A percentile compares a stretch with the other conserved stretches of the same genome.
phyloP scores from a whole-genome alignment of 78 protist species.

The Thecamonas trahens region DNA sequence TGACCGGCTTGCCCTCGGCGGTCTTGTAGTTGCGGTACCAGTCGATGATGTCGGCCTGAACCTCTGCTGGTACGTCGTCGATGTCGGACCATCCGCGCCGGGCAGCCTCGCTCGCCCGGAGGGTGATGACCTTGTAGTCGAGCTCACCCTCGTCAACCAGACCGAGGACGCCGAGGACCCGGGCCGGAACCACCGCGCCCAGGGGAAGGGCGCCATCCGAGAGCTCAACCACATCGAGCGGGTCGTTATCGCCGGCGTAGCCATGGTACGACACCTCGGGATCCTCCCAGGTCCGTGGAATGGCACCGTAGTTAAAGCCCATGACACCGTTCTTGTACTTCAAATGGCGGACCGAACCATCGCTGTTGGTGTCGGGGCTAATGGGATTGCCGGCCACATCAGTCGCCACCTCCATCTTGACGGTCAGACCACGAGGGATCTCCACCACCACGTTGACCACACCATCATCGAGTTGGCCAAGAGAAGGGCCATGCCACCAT shows the following conservation, averaged over 20 bases:
- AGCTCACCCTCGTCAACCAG: conserved; percentile 57
- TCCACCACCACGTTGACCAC: too few relatives aligned
- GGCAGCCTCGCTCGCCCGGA: too few relatives aligned
- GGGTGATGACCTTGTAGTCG: conserved; percentile 55
- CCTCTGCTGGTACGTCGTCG: too few relatives aligned
- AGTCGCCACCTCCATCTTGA: conserved; percentile 27
- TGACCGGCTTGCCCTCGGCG: conserved; percentile 43
- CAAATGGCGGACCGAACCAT: conserved; percentile 30
- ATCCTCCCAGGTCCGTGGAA: conserved; percentile 62
- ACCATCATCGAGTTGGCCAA: too few relatives aligned
- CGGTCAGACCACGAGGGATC: conserved; percentile 24
- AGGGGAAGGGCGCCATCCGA: not conserved
- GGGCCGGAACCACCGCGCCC: conserved; percentile 37
- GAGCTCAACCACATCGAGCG: conserved; percentile 52
- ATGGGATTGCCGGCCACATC: conserved; percentile 18
- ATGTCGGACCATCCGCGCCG: too few relatives aligned
- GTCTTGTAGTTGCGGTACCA: conserved; percentile 42
- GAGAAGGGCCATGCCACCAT: too few relatives aligned
- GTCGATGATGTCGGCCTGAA: not conserved
- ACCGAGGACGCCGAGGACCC: conserved; percentile 29
- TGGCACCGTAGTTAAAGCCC: conserved; percentile 57
- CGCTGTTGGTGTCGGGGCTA: conserved; percentile 34
- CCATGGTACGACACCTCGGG: conserved; percentile 32
- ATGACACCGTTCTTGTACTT: conserved; percentile 29
- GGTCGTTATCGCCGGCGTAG: conserved; percentile 53